Evolutionary conservation across 768 basidiomycete genomes (phyloP).

Genomic region (Tulasnella sp.): DNA sequence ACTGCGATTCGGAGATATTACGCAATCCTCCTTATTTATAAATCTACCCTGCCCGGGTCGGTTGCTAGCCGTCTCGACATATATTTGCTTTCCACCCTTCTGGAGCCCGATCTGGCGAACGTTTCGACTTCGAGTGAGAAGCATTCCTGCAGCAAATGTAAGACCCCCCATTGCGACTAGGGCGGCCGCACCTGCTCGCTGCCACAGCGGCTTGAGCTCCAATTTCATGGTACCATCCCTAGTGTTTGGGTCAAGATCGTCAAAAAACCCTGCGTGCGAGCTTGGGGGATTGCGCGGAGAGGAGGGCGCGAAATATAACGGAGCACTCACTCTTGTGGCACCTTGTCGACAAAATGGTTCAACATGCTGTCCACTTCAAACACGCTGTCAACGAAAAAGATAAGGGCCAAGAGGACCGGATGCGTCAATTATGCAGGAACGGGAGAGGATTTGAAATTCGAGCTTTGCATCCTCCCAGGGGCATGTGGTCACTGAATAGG

Average conservation of each 20-base stretch:
- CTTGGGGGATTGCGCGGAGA: neutral
- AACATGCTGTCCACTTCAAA: constrained; percentile 24
- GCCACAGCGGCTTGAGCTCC: constrained; percentile 17
- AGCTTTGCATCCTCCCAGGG: neutral
- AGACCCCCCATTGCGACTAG: constrained; percentile 8
- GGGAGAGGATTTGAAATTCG: neutral
- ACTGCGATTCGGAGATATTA: constrained; percentile 15
- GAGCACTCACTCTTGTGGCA: constrained; percentile 13
- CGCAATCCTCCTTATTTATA: constrained; percentile 14
- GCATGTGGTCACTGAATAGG: neutral
- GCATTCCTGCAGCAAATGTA: constrained; percentile 8
- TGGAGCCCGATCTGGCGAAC: constrained; percentile 6
- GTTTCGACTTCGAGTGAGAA: constrained; percentile 12
- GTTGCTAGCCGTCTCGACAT: constrained; percentile 16
- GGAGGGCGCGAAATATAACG: too few relatives aligned
- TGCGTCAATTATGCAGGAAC: neutral
- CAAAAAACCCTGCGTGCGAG: neutral
- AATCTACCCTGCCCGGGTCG: neutral
- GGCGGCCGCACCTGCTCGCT: constrained; percentile 8
- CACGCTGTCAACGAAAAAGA: neutral
- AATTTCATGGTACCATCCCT: constrained; percentile 20
- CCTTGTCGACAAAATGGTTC: constrained; percentile 21
- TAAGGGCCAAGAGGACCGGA: neutral
- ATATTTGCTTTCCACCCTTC: constrained; percentile 12
- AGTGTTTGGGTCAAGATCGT: neutral